Conservation (phyloP, 305 asterid species). For the Fraxinus nigra region DNA sequence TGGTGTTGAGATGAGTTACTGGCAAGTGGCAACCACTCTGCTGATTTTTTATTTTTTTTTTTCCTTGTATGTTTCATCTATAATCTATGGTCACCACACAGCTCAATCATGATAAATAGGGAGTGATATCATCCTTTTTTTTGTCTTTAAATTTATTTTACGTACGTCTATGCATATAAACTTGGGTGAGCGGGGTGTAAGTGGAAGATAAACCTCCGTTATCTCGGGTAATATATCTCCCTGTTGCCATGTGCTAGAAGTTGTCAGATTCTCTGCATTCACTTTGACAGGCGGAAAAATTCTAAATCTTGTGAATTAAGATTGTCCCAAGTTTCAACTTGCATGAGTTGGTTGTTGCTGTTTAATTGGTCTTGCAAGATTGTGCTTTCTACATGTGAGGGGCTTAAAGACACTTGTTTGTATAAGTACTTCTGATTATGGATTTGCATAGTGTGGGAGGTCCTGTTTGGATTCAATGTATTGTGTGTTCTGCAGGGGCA, state of each 20-base stretch:
- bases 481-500: background rate
- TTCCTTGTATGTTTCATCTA: background rate
- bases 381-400: background rate
- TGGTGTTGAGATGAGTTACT: background rate
- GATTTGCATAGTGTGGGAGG: background rate
- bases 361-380: constrained; percentile 1
- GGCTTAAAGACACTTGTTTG: background rate
- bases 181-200: background rate
- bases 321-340: background rate
- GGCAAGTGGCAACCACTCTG: background rate
- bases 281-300: background rate
- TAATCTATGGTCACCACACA: background rate
- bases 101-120: background rate
- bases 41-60: background rate
- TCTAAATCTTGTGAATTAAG: background rate
- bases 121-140: background rate
- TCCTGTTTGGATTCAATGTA: background rate
- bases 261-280: background rate
- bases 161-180: background rate
- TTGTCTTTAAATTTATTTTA: background rate
- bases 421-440: background rate
- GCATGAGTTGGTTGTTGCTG: background rate
- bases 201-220: background rate
- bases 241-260: background rate
- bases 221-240: background rate